phyloP scores from a whole-genome alignment of 441 rosid genomes.

The Raphanus hybrid region DNA sequence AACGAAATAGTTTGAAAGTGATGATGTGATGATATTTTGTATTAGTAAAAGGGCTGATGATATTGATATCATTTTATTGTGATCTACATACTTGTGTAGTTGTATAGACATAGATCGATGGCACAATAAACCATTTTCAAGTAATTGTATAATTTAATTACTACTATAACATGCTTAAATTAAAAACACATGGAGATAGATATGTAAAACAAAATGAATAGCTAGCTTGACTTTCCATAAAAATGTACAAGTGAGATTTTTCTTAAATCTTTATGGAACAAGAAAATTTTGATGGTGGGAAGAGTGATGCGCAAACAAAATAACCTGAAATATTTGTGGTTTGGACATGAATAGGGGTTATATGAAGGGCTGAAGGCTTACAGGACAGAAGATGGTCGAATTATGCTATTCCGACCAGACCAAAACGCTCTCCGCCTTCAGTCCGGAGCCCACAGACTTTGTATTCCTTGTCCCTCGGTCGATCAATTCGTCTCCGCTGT shows the following conservation, averaged over 20 bases:
- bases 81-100: not conserved
- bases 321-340: constrained; percentile 6
- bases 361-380: constrained; percentile 66
- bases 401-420: constrained; percentile 65
- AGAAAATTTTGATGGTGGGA: not conserved
- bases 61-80: not conserved
- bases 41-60: not conserved
- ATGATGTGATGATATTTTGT: not conserved
- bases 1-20: not conserved
- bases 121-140: not conserved
- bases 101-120: not conserved
- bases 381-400: constrained; percentile 52
- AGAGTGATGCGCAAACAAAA: not conserved
- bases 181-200: not conserved
- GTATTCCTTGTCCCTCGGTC: constrained; percentile 54
- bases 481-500: constrained; percentile 54
- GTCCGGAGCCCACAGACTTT: constrained; percentile 52
- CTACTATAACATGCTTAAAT: too few species aligned
- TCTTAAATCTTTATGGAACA: not conserved
- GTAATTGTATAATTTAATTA: too few species aligned
- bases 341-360: constrained; percentile 49
- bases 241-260: not conserved
- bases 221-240: too few species aligned
- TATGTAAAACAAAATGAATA: not conserved
- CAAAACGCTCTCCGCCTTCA: constrained; percentile 53